Base-by-base conservation (phyloP, 2,329 filamentous ascomycete genomes). In the Neospermospora avenae region DNA sequence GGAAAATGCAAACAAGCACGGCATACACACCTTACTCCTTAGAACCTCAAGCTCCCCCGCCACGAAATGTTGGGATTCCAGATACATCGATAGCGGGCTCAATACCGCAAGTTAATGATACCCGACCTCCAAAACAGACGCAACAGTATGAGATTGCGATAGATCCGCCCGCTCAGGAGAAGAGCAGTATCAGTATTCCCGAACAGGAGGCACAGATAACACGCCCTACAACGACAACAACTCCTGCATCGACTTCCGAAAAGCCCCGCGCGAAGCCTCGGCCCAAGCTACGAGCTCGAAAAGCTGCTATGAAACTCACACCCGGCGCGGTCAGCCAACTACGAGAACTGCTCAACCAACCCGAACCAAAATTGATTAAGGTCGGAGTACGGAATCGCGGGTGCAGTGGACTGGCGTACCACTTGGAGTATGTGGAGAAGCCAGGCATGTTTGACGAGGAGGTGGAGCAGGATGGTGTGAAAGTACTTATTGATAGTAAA, bases 401-500 rank as follows among this genome's bases (percentile, higher is more conserved):
- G 10, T 99, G 95, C 76, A 97, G 92, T 55, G 95, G 95, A 16
- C 78, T 98, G 67, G 89, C 93, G 34, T 99, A 99, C 74, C 86
- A 97, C 72, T 80, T 99, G 28, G 93, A 98, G 76, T 99, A 93
- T 69, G 93, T 98, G 53, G 93, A 98, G 69, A 93, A 93, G 80
- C 84, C 93, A 0, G 91, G 87, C 3, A 80, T 84, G 39, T 93
- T 98, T 70, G 95, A 99, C 70, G 95, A 99, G 75, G 82, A 87
- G 55, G 91, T 99, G 1, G 93, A 96, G 73, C 95, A 99, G 74
- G 95, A 98, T 70, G 95, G 93, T 0, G 93, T 99, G 59, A 93
- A 90, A 76, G 93, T 99, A 35, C 75, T 98, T 73, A 95, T 99
- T 59, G 95, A 99, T 75, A 96, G 91, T 81, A 98, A 97, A 79